A percentile compares a stretch with the other conserved stretches of the same genome.
Evolutionary conservation across 768 basidiomycete genomes (phyloP).

Genomic region (Phanerodontia chrysosporium): DNA sequence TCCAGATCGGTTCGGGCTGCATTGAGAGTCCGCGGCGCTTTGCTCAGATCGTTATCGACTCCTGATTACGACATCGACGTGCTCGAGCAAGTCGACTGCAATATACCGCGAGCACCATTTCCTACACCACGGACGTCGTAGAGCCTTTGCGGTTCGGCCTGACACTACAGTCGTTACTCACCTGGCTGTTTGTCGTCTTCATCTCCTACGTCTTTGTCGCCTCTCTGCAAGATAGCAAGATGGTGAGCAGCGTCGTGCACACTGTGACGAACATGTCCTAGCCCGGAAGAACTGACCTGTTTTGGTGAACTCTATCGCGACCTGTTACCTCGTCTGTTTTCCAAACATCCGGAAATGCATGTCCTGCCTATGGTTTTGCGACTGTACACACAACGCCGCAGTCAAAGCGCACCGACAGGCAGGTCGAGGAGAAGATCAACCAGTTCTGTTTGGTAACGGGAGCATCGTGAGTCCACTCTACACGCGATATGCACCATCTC

Average conservation of each 20-base stretch:
- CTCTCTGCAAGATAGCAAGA: not conserved
- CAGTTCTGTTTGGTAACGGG: slow-evolving; percentile 70
- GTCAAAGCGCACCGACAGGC: slow-evolving; percentile 14
- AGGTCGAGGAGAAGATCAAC: slow-evolving; percentile 41
- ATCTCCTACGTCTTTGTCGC: not conserved
- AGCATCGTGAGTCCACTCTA: slow-evolving; percentile 50
- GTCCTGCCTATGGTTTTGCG: not conserved
- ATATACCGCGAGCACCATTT: slow-evolving; percentile 1
- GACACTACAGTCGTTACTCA: not conserved
- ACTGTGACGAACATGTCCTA: not conserved
- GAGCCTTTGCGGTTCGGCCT: not conserved
- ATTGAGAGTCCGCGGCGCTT: not conserved
- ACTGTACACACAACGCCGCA: slow-evolving; percentile 1
- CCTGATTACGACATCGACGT: not conserved
- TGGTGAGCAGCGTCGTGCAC: not conserved
- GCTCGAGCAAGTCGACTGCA: not conserved
- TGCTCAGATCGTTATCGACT: slow-evolving; percentile 1
- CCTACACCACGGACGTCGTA: not conserved
- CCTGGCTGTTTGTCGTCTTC: not conserved
- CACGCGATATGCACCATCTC: not conserved
- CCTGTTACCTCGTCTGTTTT: not conserved
- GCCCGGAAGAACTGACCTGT: not conserved
- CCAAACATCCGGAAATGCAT: too few species aligned
- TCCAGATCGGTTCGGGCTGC: not conserved
- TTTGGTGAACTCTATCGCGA: not conserved